Base-by-base conservation (phyloP, 2,329 filamentous ascomycete genomes). In the Fusarium sp. region DNA sequence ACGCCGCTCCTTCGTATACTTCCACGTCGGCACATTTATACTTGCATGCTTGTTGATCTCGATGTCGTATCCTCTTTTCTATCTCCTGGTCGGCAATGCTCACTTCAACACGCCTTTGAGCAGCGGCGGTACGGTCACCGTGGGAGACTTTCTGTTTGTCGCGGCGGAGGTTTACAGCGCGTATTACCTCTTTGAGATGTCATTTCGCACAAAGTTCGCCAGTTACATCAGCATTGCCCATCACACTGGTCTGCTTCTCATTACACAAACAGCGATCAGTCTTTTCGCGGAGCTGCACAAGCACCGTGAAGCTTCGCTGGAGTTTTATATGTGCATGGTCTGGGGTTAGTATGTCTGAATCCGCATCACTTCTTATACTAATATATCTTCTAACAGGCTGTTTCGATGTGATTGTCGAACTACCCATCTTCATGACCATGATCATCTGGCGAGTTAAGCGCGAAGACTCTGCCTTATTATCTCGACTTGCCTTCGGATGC, bases 311-410 rank as follows among this genome's bases (percentile, higher is more conserved):
- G 61, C 61, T 7, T 58, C 61, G 2, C 6, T 58, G 0, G 61
- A 65, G n/a, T 65, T 65, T 20, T 65, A 58, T n/a, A 65, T 65
- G 61, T 65, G 61, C 37, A 65, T 65, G 61, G 52, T 65, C 30
- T 65, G 61, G 61, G 61, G 61, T 65, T 12, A 29, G 58, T 64
- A 16, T 8, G 4, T 6, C 10, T 8, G 4, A 4, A 6, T 8
- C 5, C 6, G 2, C 3, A 6, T 4, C 6, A 12, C 9, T 2
- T 11, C 8, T 1, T 7, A 10, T 27, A 20, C 60, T 65, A 13
- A 58, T 22, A 24, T 14, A 1, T 7, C 0, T 27, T 27, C 16
- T 3, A 4, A 5, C 1, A 64, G 60, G 60, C 12, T 14, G 51
- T 2, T 65, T 65, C 2, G 61, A 65, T 41, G 60, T 65, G 3